Base-by-base conservation (phyloP, 2,329 filamentous ascomycete species). In the Monosporascus sp. region DNA sequence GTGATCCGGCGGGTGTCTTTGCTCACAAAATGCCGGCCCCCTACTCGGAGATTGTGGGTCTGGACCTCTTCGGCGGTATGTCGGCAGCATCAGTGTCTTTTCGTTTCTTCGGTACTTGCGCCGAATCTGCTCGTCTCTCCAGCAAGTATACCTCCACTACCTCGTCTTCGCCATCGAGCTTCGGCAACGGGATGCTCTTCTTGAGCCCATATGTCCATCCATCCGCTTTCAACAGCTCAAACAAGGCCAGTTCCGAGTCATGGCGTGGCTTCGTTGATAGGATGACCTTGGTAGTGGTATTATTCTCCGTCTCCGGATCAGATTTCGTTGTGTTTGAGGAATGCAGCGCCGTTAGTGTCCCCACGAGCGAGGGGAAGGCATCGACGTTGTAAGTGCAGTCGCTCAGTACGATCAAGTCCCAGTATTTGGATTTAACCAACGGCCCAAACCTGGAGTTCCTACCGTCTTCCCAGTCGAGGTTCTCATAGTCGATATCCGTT, bases 331-430 rank as follows among this genome's bases (percentile, higher is more conserved):
- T 36, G 22, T 74, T 78, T 8, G 64, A 61, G 2, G 55, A 51
- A 56, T 82, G 78, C 11, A 84, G 62, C 2, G 76, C 73, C 2
- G 75, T 76, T 37, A 84, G 66, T 1, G 81, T 83, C 50, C 73
- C 73, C 4, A 83, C 76, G 22, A 85, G 71, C 2, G 78, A 73
- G 1, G 78, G 75, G 26, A 84, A 67, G 57, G 75, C 77, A 62
- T 84, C 81, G 51, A 75, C 76, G 56, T 84, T 84, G 71, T 84
- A 84, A 0, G 81, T 84, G 72, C 82, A 83, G 64, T 85, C 82
- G 63, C 80, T 83, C 22, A 84, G 69, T 50, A 82, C 71, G 47
- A 83, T 62, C 5, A 83, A 66, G 54, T 83, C 76, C 80, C 80
- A 84, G 2, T 64, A 55, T 2, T 65, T 67, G 1, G 70, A 66